Conservation (phyloP, 1,139 yeast genomes). For the Yamadazyma triangularis region DNA sequence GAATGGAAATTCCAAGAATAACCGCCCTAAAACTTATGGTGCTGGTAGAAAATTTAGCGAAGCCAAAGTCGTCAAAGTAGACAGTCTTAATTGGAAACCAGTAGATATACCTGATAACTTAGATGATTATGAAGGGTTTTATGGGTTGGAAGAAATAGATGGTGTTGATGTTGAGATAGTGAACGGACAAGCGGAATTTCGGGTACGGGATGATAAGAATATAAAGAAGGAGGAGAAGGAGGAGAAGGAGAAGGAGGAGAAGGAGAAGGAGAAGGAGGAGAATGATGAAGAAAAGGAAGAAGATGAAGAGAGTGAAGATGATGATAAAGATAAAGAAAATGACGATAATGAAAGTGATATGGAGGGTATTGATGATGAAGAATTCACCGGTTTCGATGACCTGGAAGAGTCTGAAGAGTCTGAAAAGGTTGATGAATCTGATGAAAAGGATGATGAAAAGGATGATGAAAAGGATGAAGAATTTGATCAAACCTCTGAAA, state of each 20-base stretch:
- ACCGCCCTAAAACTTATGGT: constrained; percentile 6
- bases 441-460: constrained; percentile 10
- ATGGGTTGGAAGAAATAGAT: constrained; percentile 89
- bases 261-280: constrained; percentile 7
- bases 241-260: constrained; percentile 4
- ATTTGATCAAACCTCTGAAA: constrained; percentile 14
- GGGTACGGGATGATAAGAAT: constrained; percentile 41
- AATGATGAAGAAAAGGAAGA: constrained; percentile 8
- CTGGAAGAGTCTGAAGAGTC: constrained; percentile 8
- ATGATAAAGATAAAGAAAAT: constrained; percentile 8
- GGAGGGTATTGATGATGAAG: constrained; percentile 14
- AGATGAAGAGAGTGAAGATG: constrained; percentile 10
- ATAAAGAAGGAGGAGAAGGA: constrained; percentile 6
- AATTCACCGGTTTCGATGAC: constrained; percentile 7
- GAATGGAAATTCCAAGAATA: too few species aligned
- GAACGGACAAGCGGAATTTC: constrained; percentile 61
- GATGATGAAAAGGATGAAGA: constrained; percentile 7
- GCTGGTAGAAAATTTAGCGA: constrained; percentile 12
- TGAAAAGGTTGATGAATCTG: constrained; percentile 7
- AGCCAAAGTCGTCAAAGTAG: constrained; percentile 44
- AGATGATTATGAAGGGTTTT: constrained; percentile 86
- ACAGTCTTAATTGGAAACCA: constrained; percentile 66
- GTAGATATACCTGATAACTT: constrained; percentile 80
- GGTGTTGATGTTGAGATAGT: constrained; percentile 79
- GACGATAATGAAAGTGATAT: constrained; percentile 9